Conservation (phyloP, 2,329 filamentous ascomycete genomes). For the Neopestalotiopsis clavispora region DNA sequence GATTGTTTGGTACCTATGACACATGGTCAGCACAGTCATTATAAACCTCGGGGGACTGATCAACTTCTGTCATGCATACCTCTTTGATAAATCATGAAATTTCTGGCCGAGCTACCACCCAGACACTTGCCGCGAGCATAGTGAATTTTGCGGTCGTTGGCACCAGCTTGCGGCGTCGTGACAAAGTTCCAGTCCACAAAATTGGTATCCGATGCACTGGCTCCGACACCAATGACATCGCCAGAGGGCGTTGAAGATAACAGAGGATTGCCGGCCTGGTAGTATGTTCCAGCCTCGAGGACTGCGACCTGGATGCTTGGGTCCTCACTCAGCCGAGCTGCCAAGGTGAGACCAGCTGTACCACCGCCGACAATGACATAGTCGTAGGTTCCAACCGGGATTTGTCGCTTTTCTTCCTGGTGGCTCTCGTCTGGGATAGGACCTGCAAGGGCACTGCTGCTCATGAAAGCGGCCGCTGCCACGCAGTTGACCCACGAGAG, state of each 20-base stretch:
- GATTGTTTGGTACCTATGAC: conserved; percentile 27
- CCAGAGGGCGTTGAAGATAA: conserved; percentile 22
- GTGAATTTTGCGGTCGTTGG: conserved; percentile 22
- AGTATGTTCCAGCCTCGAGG: conserved; percentile 21
- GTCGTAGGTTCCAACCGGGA: conserved; percentile 15
- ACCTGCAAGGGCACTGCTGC: conserved; percentile 4
- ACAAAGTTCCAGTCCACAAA: conserved; percentile 31
- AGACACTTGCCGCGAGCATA: conserved; percentile 36
- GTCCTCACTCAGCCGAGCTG: conserved; percentile 16
- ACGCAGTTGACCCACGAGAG: not conserved
- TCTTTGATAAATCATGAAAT: conserved; percentile 36
- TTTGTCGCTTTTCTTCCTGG: conserved; percentile 1
- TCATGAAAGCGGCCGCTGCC: not conserved
- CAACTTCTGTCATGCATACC: not conserved
- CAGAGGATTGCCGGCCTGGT: conserved; percentile 22
- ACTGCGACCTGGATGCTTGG: conserved; percentile 18
- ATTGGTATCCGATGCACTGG: conserved; percentile 18
- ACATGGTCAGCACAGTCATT: not conserved
- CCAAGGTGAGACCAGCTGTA: conserved; percentile 19
- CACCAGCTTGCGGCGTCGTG: conserved; percentile 26
- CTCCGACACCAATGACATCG: conserved; percentile 27
- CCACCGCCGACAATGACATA: conserved; percentile 22
- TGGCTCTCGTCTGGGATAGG: not conserved
- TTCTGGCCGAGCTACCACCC: conserved; percentile 34
- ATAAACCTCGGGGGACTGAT: not conserved